Base-by-base conservation (phyloP, 495 filamentous ascomycete genomes). In the Aspergillus bridgeri region DNA sequence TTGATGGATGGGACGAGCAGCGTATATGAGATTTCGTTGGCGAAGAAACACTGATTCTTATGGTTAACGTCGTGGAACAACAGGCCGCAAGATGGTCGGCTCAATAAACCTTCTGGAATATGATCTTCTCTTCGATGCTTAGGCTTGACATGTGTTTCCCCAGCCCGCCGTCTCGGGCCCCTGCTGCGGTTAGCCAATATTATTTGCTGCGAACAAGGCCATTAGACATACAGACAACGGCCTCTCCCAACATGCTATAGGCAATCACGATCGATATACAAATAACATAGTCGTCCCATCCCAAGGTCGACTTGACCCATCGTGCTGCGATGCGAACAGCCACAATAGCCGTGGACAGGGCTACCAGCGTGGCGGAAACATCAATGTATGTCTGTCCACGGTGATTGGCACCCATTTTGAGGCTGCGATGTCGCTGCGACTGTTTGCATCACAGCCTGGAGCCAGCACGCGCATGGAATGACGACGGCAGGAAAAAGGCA, bases 1-100 rank as follows among this genome's bases (percentile, higher is more conserved):
- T 60, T 60, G 42, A 54, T 51, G 19, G 48, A 51, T 4, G 48
- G 48, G 13, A 51, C 15, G 1, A 51, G 48, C 24, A 51, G 24
- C 3, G 48, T 51, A 5, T 33, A 33, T 7, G 48, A 33, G 24
- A 51, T 51, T 29, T 51, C 48, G 48, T 51, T 51, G 24, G 48
- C 48, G 24, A 51, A 33, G 24, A 51, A 51, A 51, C 48, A 51
- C 48, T 51, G 27, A 15, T 33, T 7, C 8, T 6, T 27, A 27
- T 9, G 5, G 48, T 50, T 50, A 50, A 8, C 22, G 2, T 25
- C 27, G 11, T 29, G 27, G 27, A 29, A 25, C 8, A 24, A 25
- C 6, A 15, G 3, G 9, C 11, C 17, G 22, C 24, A 17, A 11
- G 18, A 3, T 50, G 2, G 9, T 13, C 15, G 2, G 17, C 11